Conservation (phyloP, 495 filamentous ascomycete genomes). For the Daldinia vernicosa region DNA sequence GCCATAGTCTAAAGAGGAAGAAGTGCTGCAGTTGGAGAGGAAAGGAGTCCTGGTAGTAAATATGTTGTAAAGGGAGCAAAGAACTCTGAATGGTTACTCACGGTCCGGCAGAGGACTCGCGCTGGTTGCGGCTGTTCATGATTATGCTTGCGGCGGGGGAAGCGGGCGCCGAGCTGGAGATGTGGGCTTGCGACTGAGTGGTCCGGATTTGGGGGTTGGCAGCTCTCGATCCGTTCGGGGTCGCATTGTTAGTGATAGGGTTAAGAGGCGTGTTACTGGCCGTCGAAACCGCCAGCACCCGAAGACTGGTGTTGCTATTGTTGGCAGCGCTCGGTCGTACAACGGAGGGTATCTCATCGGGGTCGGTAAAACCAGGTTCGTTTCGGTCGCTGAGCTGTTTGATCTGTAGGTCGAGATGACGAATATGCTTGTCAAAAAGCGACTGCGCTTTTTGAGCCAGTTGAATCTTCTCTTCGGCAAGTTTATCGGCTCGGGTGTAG, state of each 20-base stretch:
- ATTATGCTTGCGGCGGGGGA: conserved; percentile 71
- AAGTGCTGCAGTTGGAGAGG: background rate
- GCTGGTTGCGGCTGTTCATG: conserved; percentile 68
- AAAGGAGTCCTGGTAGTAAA: conserved; percentile 4
- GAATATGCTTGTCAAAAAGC: conserved; percentile 87
- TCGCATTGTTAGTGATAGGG: conserved; percentile 58
- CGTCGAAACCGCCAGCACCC: conserved; percentile 39
- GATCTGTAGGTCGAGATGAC: conserved; percentile 85
- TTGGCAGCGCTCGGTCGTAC: conserved; percentile 67
- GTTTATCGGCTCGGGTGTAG: conserved; percentile 71
- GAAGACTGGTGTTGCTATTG: conserved; percentile 45
- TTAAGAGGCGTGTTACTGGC: conserved; percentile 60
- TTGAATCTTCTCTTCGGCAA: conserved; percentile 88
- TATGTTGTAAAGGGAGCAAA: conserved; percentile 2
- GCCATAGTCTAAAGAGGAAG: background rate
- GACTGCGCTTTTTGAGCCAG: conserved; percentile 79
- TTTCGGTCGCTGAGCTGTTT: conserved; percentile 82
- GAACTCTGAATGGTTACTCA: conserved; percentile 26
- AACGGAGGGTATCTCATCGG: conserved; percentile 78
- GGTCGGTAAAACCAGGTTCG: conserved; percentile 76
- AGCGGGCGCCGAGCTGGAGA: conserved; percentile 67
- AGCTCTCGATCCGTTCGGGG: conserved; percentile 44
- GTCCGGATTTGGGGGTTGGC: conserved; percentile 54
- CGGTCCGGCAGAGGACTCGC: conserved; percentile 81
- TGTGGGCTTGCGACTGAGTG: conserved; percentile 53